A percentile compares a stretch with the other conserved stretches of the same genome.
Evolutionary conservation across 495 filamentous ascomycete genomes (phyloP).

Genomic region (Lophium mytilinum): DNA sequence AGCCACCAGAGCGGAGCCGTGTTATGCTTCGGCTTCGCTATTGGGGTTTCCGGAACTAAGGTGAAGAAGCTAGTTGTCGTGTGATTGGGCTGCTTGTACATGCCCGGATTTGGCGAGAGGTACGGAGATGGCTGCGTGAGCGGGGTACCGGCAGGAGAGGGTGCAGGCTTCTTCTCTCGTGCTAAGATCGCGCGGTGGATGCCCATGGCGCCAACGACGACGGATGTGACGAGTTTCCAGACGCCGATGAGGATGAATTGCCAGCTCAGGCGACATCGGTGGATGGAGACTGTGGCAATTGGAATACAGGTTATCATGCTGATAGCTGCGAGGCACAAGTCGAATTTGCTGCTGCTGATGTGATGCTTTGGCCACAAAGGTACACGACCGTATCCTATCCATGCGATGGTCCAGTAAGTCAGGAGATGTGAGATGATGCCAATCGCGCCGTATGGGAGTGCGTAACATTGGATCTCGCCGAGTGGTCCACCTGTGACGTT

Average conservation of each 20-base stretch:
- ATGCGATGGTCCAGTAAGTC: conserved; percentile 14
- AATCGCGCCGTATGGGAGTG: conserved; percentile 9
- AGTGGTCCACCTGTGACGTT: conserved; percentile 3
- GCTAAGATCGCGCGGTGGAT: conserved; percentile 7
- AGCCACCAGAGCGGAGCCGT: conserved; percentile 5
- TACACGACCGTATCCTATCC: conserved; percentile 1
- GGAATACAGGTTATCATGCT: conserved; percentile 7
- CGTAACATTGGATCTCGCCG: conserved; percentile 16
- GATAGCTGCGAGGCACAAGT: not conserved
- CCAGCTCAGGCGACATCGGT: conserved; percentile 8
- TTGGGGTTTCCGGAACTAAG: not conserved
- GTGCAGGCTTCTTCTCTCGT: not conserved
- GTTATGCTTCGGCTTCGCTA: not conserved
- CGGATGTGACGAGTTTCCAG: conserved; percentile 12
- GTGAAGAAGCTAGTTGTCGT: not conserved
- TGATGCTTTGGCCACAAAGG: conserved; percentile 8
- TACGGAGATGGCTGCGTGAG: not conserved
- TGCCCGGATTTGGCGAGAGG: not conserved
- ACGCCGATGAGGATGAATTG: conserved; percentile 10
- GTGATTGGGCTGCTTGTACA: not conserved
- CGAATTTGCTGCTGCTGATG: not conserved
- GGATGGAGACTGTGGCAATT: conserved; percentile 4
- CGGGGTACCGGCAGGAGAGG: not conserved
- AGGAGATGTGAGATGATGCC: conserved; percentile 13
- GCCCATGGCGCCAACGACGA: not conserved